Conservation (phyloP, 169 alveolate genomes). For the Plasmodium sp. region DNA sequence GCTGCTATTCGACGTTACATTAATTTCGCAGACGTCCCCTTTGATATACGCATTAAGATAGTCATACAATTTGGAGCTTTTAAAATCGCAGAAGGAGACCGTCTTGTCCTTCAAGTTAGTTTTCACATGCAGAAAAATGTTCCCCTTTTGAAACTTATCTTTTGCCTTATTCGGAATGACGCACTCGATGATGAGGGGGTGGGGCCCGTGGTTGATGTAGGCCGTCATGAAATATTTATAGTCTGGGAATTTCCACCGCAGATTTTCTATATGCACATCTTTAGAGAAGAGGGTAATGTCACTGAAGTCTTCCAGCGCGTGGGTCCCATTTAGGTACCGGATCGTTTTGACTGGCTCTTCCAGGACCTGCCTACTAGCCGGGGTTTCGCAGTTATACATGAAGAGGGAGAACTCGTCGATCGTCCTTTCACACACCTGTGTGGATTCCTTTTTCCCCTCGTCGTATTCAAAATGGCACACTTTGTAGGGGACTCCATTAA, state of each 20-base stretch:
- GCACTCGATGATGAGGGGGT: conserved; percentile 43
- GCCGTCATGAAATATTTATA: conserved; percentile 30
- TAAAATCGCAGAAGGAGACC: conserved; percentile 40
- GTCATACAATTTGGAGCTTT: neutral
- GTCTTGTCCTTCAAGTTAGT: conserved; percentile 1
- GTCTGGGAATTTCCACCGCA: conserved; percentile 1
- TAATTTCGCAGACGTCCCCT: conserved; percentile 35
- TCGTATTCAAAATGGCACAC: conserved; percentile 29
- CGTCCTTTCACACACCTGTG: conserved; percentile 59
- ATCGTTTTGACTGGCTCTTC: conserved; percentile 5
- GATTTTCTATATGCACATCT: conserved; percentile 8
- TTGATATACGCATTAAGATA: conserved; percentile 7
- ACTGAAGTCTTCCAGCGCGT: neutral
- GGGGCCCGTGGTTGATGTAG: conserved; percentile 45
- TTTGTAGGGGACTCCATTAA: conserved; percentile 34
- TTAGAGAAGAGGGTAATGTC: conserved; percentile 7
- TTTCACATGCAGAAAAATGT: conserved; percentile 5
- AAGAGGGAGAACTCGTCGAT: conserved; percentile 38
- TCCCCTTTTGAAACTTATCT: neutral
- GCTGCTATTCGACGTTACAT: neutral
- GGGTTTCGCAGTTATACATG: conserved; percentile 21
- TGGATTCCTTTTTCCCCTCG: neutral
- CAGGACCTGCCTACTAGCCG: neutral
- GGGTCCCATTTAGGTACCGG: neutral
- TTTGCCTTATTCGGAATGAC: neutral